These are phyloP conservation scores for Eucalyptus pauciflora DNA, from an alignment of 345 rosid genomes.

Conservation along the genomic window DNA sequence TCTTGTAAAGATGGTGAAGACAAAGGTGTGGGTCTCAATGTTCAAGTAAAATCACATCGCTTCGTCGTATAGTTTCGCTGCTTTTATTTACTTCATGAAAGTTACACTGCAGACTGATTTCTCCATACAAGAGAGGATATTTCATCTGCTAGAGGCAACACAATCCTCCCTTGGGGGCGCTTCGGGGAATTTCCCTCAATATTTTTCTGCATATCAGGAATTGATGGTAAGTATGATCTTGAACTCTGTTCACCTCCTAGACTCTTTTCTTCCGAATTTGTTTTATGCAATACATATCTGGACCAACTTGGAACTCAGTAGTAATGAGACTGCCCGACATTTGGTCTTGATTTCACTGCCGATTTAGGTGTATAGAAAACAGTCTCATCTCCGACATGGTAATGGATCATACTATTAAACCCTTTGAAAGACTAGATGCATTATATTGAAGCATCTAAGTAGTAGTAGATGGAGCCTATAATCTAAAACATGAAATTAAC, in stretches of 20 bases:
- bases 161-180: constrained; percentile 94
- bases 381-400: neutral
- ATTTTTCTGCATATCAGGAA: constrained; percentile 71
- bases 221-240: constrained; percentile 64
- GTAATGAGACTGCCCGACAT: neutral
- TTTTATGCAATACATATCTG: neutral
- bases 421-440: neutral
- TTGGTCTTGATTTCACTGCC: neutral
- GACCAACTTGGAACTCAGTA: neutral
- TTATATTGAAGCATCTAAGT: neutral
- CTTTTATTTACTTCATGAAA: neutral
- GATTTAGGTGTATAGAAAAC: neutral
- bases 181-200: constrained; percentile 84
- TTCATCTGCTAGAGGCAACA: constrained; percentile 94
- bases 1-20: constrained; percentile 91
- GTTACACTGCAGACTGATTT: constrained; percentile 49
- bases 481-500: neutral
- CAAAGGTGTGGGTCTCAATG: constrained; percentile 48
- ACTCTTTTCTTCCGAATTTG: neutral
- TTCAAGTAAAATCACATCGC: neutral
- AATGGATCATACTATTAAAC: neutral
- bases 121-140: constrained; percentile 81
- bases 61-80: neutral
- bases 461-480: neutral
- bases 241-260: neutral